These are phyloP conservation scores for Entelexis sorbosivorans DNA, from an alignment of 1,139 yeast genomes.

Conservation along the genomic window DNA sequence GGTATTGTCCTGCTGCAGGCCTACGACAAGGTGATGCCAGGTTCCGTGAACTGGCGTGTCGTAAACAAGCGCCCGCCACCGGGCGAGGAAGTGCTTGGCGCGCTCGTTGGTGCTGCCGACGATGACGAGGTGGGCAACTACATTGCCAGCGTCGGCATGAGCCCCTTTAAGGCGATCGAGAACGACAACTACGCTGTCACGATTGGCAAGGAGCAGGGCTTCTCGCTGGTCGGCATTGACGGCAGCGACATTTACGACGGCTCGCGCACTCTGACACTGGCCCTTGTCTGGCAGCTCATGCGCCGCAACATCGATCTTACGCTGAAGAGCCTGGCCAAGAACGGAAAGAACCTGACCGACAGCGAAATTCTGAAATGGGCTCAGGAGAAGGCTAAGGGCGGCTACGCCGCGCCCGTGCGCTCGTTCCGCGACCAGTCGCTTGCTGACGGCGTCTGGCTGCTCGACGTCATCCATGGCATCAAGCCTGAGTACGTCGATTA, in stretches of 20 bases:
- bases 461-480: slow-evolving; percentile 83
- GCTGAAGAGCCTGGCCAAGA: slow-evolving; percentile 56
- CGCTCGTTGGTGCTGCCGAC: slow-evolving; percentile 20
- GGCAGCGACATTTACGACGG: slow-evolving; percentile 98
- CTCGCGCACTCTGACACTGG: slow-evolving; percentile 75
- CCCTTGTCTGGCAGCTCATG: slow-evolving; percentile 99
- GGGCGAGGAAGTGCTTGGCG: slow-evolving; percentile 46
- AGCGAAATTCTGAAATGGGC: slow-evolving; percentile 90
- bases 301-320: slow-evolving; percentile 86
- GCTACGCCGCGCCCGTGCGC: slow-evolving; percentile 76
- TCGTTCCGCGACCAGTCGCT: slow-evolving; percentile 76
- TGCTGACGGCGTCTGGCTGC: slow-evolving; percentile 64
- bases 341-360: slow-evolving; percentile 69
- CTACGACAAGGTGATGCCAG: slow-evolving; percentile 90
- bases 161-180: slow-evolving; percentile 89
- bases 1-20: slow-evolving; percentile 86
- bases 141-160: slow-evolving; percentile 31
- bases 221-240: slow-evolving; percentile 93
- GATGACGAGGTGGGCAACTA: slow-evolving; percentile 20
- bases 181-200: slow-evolving; percentile 95
- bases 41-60: slow-evolving; percentile 68
- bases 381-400: slow-evolving; percentile 53
- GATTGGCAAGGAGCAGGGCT: slow-evolving; percentile 81
- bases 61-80: slow-evolving; percentile 63
- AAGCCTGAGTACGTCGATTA: slow-evolving; percentile 98